Conservation (phyloP, 768 basidiomycete species). For the Leccinum variicolor region DNA sequence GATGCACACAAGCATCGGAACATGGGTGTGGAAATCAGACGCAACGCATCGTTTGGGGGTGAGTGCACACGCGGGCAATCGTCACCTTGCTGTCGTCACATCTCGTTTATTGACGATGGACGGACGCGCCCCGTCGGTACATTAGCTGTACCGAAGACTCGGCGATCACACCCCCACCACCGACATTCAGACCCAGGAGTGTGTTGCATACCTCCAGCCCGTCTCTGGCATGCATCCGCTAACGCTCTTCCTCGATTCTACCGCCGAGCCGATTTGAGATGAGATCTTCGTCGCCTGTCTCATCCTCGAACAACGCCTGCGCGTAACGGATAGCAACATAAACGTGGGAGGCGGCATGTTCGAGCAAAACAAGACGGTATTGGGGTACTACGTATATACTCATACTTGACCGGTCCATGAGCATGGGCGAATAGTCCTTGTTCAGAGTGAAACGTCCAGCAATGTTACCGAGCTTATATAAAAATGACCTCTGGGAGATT, state of each 20-base stretch:
- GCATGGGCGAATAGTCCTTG: background rate
- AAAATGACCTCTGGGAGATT: background rate
- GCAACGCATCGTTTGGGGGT: conserved; percentile 8
- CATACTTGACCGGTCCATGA: background rate
- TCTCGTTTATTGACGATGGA: background rate
- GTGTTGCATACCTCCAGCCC: conserved; percentile 11
- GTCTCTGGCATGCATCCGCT: conserved; percentile 3
- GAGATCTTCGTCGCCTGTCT: conserved; percentile 12
- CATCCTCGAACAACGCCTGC: conserved; percentile 16
- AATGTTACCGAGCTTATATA: background rate
- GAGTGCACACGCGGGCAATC: background rate
- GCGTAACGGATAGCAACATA: conserved; percentile 7
- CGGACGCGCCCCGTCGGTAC: background rate
- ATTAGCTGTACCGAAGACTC: conserved; percentile 5
- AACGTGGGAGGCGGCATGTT: conserved; percentile 9
- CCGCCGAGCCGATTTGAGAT: conserved; percentile 7
- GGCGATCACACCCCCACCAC: background rate
- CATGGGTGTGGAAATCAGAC: conserved; percentile 15
- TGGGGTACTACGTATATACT: conserved; percentile 5
- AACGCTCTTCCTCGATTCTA: conserved; percentile 8
- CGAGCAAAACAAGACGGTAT: conserved; percentile 8
- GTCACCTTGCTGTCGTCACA: background rate
- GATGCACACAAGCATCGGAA: conserved; percentile 5
- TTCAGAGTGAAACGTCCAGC: background rate
- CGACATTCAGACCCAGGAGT: background rate